Evolutionary conservation across 2,329 filamentous ascomycete species (phyloP), one percentile per base, ranked within the genome.

Genomic region (Alternaria gansuensis): DNA sequence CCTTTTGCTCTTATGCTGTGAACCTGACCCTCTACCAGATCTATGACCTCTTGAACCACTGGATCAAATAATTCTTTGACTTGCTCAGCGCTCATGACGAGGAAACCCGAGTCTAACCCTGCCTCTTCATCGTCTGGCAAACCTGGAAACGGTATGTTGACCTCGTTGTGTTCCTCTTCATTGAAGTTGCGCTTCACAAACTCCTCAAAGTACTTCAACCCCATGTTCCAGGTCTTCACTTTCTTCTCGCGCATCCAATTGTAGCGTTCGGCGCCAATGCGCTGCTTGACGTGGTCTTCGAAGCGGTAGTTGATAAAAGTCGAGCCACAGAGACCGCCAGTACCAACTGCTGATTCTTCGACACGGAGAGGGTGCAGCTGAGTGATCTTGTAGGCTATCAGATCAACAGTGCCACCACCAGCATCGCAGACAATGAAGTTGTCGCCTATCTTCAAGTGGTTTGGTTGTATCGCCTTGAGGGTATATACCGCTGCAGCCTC

Each of bases 111-210:
- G 73, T 94, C 90, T 8, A 93, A 79, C 0, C 90, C 88, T 14
- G 85, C 88, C 49, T 88, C 88, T 76, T 92, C 88, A 58, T 93
- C 89, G 67, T 94, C 90, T 0, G 90, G 84, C 2, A 93, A 78
- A 1, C 90, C 90, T 1, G 90, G 90, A 65, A 93, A 91, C 0
- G 90, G 90, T 4, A 93, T 85, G 57, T 92, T 92, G 58, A 93
- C 86, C 73, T 93, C 90, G 49, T 88, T 84, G 63, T 90, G 86
- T 70, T 92, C 90, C 45, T 92, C 89, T 68, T 91, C 88, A 72
- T 91, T 89, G 73, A 93, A 94, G 70, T 92, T 93, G 13, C 91
- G 85, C 78, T 94, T 94, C 13, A 94, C 90, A 72, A 92, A 93
- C 72, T 93, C 90, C 69, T 94, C 91, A 75, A 92, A 94, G 71